These are phyloP conservation scores for Linnemannia hyalina DNA, from an alignment of 192 early-diverging fungal genomes.

Conservation along the genomic window DNA sequence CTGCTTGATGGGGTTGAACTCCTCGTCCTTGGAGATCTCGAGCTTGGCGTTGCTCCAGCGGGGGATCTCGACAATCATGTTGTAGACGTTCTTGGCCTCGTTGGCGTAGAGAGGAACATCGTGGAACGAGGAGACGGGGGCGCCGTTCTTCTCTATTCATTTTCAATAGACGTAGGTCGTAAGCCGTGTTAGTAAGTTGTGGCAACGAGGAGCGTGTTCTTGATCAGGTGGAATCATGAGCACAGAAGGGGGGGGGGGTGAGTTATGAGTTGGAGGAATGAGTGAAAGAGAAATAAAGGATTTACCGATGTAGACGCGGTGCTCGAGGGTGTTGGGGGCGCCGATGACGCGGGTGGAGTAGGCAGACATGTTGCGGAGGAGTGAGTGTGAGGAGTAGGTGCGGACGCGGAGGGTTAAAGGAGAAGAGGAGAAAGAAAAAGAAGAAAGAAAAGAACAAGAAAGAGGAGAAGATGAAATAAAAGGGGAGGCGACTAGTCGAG, in stretches of 20 bases:
- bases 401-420: slow-evolving; percentile 7
- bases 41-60: slow-evolving; percentile 99
- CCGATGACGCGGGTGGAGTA: slow-evolving; percentile 88
- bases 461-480: slow-evolving; percentile 14
- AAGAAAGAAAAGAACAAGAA: slow-evolving; percentile 6
- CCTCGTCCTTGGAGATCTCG: slow-evolving; percentile 96
- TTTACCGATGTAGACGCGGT: slow-evolving; percentile 90
- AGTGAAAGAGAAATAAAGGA: neutral
- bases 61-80: slow-evolving; percentile 99
- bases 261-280: neutral
- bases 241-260: neutral
- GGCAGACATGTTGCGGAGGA: slow-evolving; percentile 63
- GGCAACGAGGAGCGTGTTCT: neutral
- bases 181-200: slow-evolving; percentile 3
- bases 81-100: slow-evolving; percentile 90
- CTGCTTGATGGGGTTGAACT: slow-evolving; percentile 99
- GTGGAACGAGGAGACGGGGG: slow-evolving; percentile 94
- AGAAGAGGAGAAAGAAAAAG: slow-evolving; percentile 48
- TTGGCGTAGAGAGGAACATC: slow-evolving; percentile 97
- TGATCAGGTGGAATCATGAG: neutral
- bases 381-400: slow-evolving; percentile 8
- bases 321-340: slow-evolving; percentile 89
- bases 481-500: slow-evolving; percentile 9
- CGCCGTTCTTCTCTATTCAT: slow-evolving; percentile 79
- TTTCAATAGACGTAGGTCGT: neutral